These are phyloP conservation scores for Ormosia emarginata DNA, from an alignment of 306 rosid species.

Conservation along the genomic window DNA sequence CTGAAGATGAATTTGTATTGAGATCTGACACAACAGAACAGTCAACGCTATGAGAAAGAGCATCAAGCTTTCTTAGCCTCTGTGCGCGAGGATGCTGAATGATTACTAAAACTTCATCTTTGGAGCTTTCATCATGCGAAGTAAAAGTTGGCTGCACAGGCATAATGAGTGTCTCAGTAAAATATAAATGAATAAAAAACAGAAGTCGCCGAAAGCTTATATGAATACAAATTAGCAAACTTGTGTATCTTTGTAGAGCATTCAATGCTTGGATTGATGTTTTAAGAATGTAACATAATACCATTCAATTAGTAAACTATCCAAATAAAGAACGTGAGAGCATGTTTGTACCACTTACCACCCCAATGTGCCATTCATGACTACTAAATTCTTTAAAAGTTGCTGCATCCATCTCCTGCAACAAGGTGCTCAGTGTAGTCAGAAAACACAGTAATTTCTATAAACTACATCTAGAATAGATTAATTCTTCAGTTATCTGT, in stretches of 20 bases:
- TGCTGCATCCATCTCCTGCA: slow-evolving; percentile 91
- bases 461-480: background rate
- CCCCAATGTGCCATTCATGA: slow-evolving; percentile 86
- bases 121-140: slow-evolving; percentile 36
- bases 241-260: background rate
- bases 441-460: background rate
- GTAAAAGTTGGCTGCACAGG: slow-evolving; percentile 62
- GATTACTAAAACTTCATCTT: slow-evolving; percentile 66
- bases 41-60: slow-evolving; percentile 22
- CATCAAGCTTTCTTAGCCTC: slow-evolving; percentile 31
- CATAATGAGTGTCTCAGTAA: background rate
- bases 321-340: background rate
- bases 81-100: slow-evolving; percentile 72
- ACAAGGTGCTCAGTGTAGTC: slow-evolving; percentile 8
- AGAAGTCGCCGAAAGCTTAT: background rate
- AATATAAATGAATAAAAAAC: background rate
- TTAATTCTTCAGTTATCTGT: background rate
- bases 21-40: slow-evolving; percentile 13
- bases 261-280: background rate
- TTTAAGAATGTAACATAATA: background rate
- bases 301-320: background rate
- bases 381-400: slow-evolving; percentile 74
- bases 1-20: slow-evolving; percentile 23
- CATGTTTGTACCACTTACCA: slow-evolving; percentile 52
- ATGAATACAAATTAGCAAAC: background rate